A percentile compares a stretch with the other conserved stretches of the same genome.
Evolutionary conservation across 345 rosid species (phyloP).

Genomic region (Populus davidiana): DNA sequence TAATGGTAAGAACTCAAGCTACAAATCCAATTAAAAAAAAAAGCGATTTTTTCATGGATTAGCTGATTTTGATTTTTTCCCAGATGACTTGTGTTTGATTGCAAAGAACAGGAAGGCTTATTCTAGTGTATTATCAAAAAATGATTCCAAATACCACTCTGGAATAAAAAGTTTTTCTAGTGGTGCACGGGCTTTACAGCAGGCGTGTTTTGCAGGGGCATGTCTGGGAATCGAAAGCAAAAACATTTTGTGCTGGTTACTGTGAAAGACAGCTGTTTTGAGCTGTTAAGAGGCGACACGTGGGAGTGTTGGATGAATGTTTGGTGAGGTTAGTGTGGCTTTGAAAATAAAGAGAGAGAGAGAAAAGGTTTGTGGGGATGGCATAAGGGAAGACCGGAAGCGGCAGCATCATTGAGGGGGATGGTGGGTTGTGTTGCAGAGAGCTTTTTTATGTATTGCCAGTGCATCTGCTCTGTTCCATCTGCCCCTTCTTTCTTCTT

Average conservation of each 20-base stretch:
- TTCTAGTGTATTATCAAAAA: too few species aligned
- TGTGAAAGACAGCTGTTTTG: neutral
- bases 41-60: too few species aligned
- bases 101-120: too few species aligned
- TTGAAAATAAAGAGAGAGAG: neutral
- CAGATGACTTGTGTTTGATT: too few species aligned
- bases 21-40: too few species aligned
- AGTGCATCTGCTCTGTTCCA: conserved; percentile 32
- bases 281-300: conserved; percentile 10
- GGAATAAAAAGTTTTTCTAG: too few species aligned
- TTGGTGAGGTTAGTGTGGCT: conserved; percentile 22
- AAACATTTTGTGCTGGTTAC: neutral
- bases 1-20: too few species aligned
- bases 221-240: neutral
- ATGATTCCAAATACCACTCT: too few species aligned
- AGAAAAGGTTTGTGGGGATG: neutral
- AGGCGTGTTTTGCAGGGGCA: neutral
- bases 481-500: neutral
- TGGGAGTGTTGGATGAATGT: neutral
- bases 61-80: too few species aligned
- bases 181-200: too few species aligned
- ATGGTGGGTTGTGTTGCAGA: neutral
- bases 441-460: conserved; percentile 11
- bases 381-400: neutral
- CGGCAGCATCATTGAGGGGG: neutral